These are phyloP conservation scores for Calophaca sinica DNA, from an alignment of 306 rosid species.

Conservation along the genomic window DNA sequence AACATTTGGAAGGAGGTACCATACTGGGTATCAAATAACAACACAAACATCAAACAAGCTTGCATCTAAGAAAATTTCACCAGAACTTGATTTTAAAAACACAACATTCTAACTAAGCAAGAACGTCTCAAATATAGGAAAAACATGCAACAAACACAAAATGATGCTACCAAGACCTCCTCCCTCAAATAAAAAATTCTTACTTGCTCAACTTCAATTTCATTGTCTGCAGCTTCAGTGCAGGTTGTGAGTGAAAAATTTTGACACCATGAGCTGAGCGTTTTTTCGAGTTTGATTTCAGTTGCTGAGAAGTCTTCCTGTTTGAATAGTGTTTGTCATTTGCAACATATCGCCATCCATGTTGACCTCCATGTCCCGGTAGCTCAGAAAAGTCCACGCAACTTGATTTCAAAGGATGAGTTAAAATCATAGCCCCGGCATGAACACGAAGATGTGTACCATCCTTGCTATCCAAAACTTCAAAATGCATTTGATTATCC, in stretches of 20 bases:
- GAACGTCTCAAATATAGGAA: not conserved
- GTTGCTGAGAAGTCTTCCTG: constrained; percentile 90
- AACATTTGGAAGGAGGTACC: constrained; percentile 22
- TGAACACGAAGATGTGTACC: constrained; percentile 72
- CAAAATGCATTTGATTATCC: constrained; percentile 97
- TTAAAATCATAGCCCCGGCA: constrained; percentile 90
- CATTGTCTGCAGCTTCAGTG: constrained; percentile 90
- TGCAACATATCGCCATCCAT: constrained; percentile 86
- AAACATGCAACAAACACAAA: constrained; percentile 21
- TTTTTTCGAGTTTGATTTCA: constrained; percentile 88
- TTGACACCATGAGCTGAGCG: constrained; percentile 91
- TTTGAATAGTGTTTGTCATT: constrained; percentile 92
- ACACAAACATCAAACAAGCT: constrained; percentile 41
- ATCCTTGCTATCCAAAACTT: constrained; percentile 76
- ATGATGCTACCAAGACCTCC: not conserved
- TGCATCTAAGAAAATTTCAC: not conserved
- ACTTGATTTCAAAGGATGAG: constrained; percentile 59
- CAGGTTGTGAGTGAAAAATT: constrained; percentile 94
- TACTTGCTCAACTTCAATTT: constrained; percentile 96
- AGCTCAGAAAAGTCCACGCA: constrained; percentile 70
- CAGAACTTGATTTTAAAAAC: not conserved
- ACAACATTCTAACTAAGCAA: constrained; percentile 13
- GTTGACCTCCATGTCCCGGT: constrained; percentile 81
- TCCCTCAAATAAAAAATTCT: constrained; percentile 42
- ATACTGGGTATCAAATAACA: constrained; percentile 25